phyloP scores from a whole-genome alignment of 225 moss, liverwort and hornwort species.

The Pseudoscleropodium purum region DNA sequence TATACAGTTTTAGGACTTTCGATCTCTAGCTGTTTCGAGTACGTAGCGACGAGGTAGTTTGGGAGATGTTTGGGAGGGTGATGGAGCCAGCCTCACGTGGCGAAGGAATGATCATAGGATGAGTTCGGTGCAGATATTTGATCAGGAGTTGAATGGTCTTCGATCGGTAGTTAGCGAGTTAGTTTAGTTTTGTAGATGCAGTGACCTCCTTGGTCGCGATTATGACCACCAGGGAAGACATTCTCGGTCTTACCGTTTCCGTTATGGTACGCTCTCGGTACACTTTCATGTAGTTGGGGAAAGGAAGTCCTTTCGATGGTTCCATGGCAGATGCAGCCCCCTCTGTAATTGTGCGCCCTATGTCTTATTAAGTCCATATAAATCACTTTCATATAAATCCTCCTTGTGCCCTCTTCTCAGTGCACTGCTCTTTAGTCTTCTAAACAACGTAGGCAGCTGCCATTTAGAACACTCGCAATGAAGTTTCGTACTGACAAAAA shows the following conservation, averaged over 20 bases:
- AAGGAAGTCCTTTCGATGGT: too few species aligned
- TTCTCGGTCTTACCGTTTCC: constrained; percentile 41
- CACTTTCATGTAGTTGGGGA: not conserved
- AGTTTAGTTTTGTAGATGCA: not conserved
- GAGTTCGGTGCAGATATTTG: not conserved
- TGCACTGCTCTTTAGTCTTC: not conserved
- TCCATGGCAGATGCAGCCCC: not conserved
- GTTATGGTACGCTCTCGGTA: constrained; percentile 30
- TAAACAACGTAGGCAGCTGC: too few species aligned
- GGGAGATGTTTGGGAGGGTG: not conserved
- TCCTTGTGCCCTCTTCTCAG: not conserved
- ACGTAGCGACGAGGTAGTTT: not conserved
- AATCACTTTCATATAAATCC: not conserved
- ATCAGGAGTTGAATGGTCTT: not conserved
- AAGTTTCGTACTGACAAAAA: rapidly evolving
- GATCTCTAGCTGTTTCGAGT: not conserved
- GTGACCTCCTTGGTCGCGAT: constrained; percentile 60
- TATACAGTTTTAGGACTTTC: constrained; percentile 5
- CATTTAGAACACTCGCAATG: too few species aligned
- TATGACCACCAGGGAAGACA: constrained; percentile 29
- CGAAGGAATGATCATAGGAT: not conserved
- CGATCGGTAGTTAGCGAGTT: not conserved
- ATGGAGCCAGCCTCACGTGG: not conserved
- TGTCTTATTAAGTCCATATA: not conserved
- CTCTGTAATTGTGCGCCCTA: not conserved